phyloP scores from a whole-genome alignment of 345 rosid genomes.

The Populus deltoides region DNA sequence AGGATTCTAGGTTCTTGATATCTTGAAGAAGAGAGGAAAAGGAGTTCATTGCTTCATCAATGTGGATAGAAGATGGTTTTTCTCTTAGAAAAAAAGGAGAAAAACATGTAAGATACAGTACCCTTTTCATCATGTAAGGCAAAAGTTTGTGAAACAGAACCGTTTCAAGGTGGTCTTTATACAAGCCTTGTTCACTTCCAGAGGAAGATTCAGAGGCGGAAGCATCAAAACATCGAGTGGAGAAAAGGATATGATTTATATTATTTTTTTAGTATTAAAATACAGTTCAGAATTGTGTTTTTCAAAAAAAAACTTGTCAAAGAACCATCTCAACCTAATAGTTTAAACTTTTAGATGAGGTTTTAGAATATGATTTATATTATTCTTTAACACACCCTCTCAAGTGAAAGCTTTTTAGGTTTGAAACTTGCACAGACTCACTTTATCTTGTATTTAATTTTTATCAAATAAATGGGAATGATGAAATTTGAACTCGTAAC shows the following conservation, averaged over 20 bases:
- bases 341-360: too few species aligned
- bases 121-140: neutral
- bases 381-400: too few species aligned
- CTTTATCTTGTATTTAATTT: too few species aligned
- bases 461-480: too few species aligned
- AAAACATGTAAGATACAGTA: neutral
- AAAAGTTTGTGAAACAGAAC: neutral
- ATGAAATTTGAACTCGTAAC: too few species aligned
- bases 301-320: too few species aligned
- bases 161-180: neutral
- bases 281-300: neutral
- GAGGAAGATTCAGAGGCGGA: neutral
- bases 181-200: neutral
- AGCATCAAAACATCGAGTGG: neutral
- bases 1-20: neutral
- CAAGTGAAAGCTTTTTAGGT: too few species aligned
- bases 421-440: too few species aligned
- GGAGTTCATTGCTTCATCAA: neutral
- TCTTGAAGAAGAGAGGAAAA: neutral
- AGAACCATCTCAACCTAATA: too few species aligned
- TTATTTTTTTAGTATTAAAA: too few species aligned
- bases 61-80: neutral
- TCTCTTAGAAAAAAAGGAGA: neutral
- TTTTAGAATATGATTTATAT: too few species aligned
- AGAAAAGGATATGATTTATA: neutral